Percentiles rank a stretch among this genome's conserved stretches.
Conservation (phyloP, 306 rosid species). For the Quercus berberidifolia region DNA sequence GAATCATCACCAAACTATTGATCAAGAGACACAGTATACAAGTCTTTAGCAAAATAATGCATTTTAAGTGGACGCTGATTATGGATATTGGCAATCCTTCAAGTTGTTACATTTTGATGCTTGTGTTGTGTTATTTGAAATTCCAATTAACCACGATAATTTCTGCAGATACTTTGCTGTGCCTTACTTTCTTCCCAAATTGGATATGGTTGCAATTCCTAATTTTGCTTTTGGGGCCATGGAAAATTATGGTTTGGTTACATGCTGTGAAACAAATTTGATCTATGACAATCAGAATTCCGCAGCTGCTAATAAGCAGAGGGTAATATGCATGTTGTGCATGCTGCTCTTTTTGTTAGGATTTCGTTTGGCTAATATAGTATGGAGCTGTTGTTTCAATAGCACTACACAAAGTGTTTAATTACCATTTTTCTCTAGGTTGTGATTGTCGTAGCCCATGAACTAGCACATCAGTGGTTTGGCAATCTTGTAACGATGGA, state of each 20-base stretch:
- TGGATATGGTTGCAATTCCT: slow-evolving; percentile 96
- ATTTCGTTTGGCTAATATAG: slow-evolving; percentile 17
- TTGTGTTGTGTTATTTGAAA: slow-evolving; percentile 12
- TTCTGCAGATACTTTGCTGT: slow-evolving; percentile 74
- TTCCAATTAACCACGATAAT: slow-evolving; percentile 17
- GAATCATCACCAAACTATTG: not conserved
- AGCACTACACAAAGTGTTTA: slow-evolving; percentile 9
- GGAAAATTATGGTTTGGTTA: slow-evolving; percentile 97
- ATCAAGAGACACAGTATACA: not conserved
- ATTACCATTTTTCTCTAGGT: slow-evolving; percentile 53
- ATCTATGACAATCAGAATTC: slow-evolving; percentile 86
- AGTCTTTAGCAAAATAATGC: not conserved
- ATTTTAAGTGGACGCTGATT: slow-evolving; percentile 5
- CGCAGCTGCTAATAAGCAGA: slow-evolving; percentile 82
- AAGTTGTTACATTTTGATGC: not conserved
- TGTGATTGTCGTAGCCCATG: slow-evolving; percentile 83
- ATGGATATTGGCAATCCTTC: not conserved
- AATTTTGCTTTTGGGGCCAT: slow-evolving; percentile 96
- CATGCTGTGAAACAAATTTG: slow-evolving; percentile 85
- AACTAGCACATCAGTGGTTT: slow-evolving; percentile 97
- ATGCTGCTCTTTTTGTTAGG: slow-evolving; percentile 11
- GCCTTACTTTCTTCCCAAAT: slow-evolving; percentile 83
- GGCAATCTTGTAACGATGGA: slow-evolving; percentile 99
- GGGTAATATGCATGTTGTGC: slow-evolving; percentile 48
- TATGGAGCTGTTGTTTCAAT: slow-evolving; percentile 27